These are phyloP conservation scores for Arabis hirsuta DNA, from an alignment of 345 rosid genomes.

Conservation along the genomic window DNA sequence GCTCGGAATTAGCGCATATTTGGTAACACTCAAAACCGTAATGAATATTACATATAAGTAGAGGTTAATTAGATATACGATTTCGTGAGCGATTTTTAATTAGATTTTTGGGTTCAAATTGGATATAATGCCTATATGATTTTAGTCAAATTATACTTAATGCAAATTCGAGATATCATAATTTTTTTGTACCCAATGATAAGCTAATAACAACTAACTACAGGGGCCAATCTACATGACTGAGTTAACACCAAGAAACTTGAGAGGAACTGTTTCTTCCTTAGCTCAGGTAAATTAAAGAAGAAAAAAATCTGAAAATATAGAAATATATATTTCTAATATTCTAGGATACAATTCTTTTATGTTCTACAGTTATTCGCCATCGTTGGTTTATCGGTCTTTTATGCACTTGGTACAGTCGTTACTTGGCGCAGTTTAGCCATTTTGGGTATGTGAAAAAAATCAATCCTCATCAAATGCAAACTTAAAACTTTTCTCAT, in stretches of 20 bases:
- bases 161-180: background rate
- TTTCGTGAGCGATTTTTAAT: background rate
- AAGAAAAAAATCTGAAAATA: conserved; percentile 1
- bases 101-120: too few relatives aligned
- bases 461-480: background rate
- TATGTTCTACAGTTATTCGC: conserved; percentile 32
- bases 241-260: conserved; percentile 36
- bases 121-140: too few relatives aligned
- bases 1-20: conserved; percentile 72
- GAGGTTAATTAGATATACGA: background rate
- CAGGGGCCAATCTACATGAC: conserved; percentile 43
- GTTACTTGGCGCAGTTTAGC: conserved; percentile 45
- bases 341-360: background rate
- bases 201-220: background rate
- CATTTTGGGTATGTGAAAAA: conserved; percentile 30
- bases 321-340: background rate
- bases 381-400: conserved; percentile 34
- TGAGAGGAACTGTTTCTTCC: conserved; percentile 44
- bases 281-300: conserved; percentile 24
- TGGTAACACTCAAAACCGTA: conserved; percentile 45
- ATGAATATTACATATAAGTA: conserved; percentile 33
- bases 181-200: background rate
- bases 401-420: conserved; percentile 33
- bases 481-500: background rate
- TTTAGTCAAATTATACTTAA: background rate